Evolutionary conservation across 2,329 filamentous ascomycete species (phyloP), one percentile per base, ranked within the genome.

Genomic region (Ceratocystis smalleyi): DNA sequence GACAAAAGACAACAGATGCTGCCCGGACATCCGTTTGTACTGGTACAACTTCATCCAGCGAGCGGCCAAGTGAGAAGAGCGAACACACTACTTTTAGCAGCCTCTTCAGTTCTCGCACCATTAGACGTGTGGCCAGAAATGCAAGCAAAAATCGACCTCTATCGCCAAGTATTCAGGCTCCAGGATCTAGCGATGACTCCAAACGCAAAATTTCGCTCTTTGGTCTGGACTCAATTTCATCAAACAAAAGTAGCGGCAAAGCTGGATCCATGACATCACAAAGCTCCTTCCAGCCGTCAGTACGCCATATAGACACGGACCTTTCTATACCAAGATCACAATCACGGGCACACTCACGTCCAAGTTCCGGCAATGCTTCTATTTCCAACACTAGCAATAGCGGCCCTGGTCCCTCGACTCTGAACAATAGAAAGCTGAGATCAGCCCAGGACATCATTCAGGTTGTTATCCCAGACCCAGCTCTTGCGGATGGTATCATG

Each of bases 81-180:
- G 72, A 75, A 12, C 73, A 75, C 47, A 72, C 35, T 15, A 40
- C 74, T 0, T 76, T 78, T 65, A 62, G 65, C 27, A 74, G 74
- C 2, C 75, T 81, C 57, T 76, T 82, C 61, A 72, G 75, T 43
- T 71, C 73, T 30, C 75, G 76, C 61, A 72, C 72, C 57, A 72
- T 73, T 64, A 75, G 72, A 69, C 75, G 73, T 62, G 68, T 70
- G 22, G 68, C 67, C 5, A 62, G 67, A 10, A 69, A 69, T 2
- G 66, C 67, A 19, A 70, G 32, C 10, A 67, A 67, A 2, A 67
- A 66, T 19, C 66, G 64, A 1, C 65, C 69, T 19, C 62, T 65
- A 10, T 67, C 68, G 4, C 64, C 65, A 59, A 66, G 49, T 24
- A 17, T 60, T 24, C 61, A 64, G 27, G 54, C 57, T n/a, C 43